Conservation (phyloP, 371 early-diverging fungal species). For the Rhizomucor pusillus region DNA sequence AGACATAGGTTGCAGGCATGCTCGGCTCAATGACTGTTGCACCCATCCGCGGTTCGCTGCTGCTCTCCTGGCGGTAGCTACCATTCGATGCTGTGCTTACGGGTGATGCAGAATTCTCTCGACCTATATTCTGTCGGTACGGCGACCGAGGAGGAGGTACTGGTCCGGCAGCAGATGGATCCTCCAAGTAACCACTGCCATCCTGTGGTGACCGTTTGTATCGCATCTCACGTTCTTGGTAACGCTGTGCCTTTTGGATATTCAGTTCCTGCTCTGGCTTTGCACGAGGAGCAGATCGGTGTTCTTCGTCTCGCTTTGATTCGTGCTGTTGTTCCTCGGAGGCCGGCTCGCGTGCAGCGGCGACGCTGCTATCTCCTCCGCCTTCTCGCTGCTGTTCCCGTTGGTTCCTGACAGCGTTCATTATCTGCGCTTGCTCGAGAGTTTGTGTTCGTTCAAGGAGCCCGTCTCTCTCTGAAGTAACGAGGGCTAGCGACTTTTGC, state of each 20-base stretch:
- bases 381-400: background rate
- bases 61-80: conserved; percentile 6
- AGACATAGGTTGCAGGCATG: conserved; percentile 11
- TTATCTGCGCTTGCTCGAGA: conserved; percentile 9
- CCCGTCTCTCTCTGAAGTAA: conserved; percentile 45
- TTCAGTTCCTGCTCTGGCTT: no score
- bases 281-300: no score
- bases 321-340: no score
- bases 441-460: conserved; percentile 20
- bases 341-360: no score
- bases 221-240: background rate
- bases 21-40: conserved; percentile 13
- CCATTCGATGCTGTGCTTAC: conserved; percentile 6
- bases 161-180: conserved; percentile 9
- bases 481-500: conserved; percentile 41
- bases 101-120: conserved; percentile 8
- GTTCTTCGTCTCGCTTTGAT: no score
- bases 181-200: no score
- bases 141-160: conserved; percentile 46
- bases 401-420: background rate
- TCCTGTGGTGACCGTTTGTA: no score
- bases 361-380: no score
- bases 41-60: conserved; percentile 7
- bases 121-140: conserved; percentile 22
- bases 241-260: background rate